These are phyloP conservation scores for Citrus sp. DNA, from an alignment of 345 rosid species.

Conservation along the genomic window DNA sequence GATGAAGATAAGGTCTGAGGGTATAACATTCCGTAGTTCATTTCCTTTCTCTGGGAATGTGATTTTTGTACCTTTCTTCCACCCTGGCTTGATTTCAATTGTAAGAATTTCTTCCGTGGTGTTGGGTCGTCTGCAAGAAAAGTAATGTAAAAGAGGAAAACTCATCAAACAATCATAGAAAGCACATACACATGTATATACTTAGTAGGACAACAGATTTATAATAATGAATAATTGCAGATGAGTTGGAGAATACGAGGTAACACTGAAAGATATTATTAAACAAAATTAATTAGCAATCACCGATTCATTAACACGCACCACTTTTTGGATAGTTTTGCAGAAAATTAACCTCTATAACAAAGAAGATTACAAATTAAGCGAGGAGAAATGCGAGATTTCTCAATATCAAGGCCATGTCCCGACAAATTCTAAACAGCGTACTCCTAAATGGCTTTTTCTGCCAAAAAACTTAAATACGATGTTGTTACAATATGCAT, in stretches of 20 bases:
- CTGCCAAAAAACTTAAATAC: not conserved
- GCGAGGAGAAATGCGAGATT: not conserved
- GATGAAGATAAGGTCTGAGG: slow-evolving; percentile 72
- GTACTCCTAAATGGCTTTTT: not conserved
- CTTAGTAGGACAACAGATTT: not conserved
- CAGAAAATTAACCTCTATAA: not conserved
- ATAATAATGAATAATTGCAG: not conserved
- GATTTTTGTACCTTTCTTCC: slow-evolving; percentile 90
- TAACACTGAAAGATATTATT: not conserved
- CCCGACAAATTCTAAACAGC: not conserved
- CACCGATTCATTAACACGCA: not conserved
- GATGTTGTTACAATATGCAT: not conserved
- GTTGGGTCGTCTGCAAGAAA: slow-evolving; percentile 49
- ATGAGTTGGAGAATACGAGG: not conserved
- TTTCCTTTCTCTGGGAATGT: slow-evolving; percentile 81
- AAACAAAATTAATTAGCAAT: not conserved
- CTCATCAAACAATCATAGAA: not conserved
- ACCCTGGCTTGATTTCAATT: slow-evolving; percentile 79
- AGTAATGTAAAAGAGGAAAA: not conserved
- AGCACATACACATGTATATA: not conserved
- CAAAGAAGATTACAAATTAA: not conserved
- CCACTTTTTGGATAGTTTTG: not conserved
- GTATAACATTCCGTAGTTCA: slow-evolving; percentile 58
- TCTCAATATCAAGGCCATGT: not conserved
- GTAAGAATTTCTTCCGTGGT: slow-evolving; percentile 70